Evolutionary conservation across 164 flowering plant species (phyloP).

Genomic region (Cinnamomum micranthum): DNA sequence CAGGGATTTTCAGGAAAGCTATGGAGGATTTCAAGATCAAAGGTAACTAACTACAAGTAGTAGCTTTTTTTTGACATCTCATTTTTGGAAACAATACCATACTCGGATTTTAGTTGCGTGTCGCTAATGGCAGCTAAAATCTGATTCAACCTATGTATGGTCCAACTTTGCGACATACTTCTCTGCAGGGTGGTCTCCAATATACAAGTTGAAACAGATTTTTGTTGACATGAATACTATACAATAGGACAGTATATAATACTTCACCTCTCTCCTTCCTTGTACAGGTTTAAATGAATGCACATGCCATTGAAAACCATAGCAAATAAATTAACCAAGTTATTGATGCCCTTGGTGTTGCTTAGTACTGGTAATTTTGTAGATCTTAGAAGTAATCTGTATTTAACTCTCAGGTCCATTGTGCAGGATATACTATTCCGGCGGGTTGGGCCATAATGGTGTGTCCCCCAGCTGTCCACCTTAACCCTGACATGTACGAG

Average conservation of each 20-base stretch:
- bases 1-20: constrained; percentile 36
- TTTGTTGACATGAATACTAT: too few relatives aligned
- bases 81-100: too few relatives aligned
- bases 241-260: not conserved
- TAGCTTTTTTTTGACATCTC: too few relatives aligned
- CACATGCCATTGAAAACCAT: not conserved
- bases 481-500: constrained; percentile 63
- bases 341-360: not conserved
- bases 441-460: constrained; percentile 89
- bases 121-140: too few relatives aligned
- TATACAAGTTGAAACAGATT: too few relatives aligned
- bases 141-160: too few relatives aligned
- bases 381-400: not conserved
- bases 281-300: not conserved
- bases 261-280: not conserved
- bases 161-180: too few relatives aligned
- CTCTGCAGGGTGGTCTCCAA: too few relatives aligned
- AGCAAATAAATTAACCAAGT: not conserved
- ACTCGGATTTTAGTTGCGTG: too few relatives aligned
- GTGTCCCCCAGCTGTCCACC: constrained; percentile 89
- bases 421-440: constrained; percentile 80
- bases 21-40: constrained; percentile 23
- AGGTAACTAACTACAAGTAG: constrained; percentile 14
- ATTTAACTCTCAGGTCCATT: not conserved
- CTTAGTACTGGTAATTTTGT: not conserved